A percentile compares a stretch with the other conserved stretches of the same genome.
Evolutionary conservation across 2,329 filamentous ascomycete species (phyloP).

Genomic region (Phaeomoniella chlamydospora): DNA sequence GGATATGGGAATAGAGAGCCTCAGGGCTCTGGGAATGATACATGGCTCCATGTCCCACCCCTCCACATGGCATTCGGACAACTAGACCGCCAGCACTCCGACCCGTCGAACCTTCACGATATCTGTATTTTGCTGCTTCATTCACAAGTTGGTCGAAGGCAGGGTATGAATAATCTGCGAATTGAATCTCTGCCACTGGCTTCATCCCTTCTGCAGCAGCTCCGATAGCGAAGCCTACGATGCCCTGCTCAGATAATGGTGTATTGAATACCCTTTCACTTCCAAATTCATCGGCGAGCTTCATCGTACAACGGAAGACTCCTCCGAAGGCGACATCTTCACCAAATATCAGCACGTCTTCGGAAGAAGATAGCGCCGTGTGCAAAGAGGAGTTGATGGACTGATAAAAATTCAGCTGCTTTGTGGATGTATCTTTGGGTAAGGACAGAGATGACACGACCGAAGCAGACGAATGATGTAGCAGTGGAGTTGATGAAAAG

Average conservation of each 20-base stretch:
- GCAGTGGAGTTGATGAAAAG: constrained; percentile 66
- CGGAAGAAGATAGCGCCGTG: constrained; percentile 67
- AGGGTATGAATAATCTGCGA: constrained; percentile 86
- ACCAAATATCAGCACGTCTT: constrained; percentile 80
- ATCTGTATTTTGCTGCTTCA: constrained; percentile 79
- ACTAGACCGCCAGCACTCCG: constrained; percentile 65
- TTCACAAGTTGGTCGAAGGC: constrained; percentile 92
- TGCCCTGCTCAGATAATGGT: constrained; percentile 83
- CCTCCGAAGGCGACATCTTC: constrained; percentile 96
- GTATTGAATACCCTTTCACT: constrained; percentile 90
- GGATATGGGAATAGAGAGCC: constrained; percentile 74
- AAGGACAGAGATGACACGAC: constrained; percentile 62
- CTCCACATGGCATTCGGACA: constrained; percentile 79
- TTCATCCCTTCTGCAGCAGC: constrained; percentile 82
- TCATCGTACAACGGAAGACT: constrained; percentile 89
- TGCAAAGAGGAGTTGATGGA: constrained; percentile 82
- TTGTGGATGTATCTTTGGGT: constrained; percentile 55
- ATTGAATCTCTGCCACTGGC: constrained; percentile 87
- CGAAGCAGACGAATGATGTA: constrained; percentile 64
- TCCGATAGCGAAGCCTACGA: constrained; percentile 86
- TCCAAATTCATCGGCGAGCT: constrained; percentile 76
- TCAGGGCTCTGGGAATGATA: constrained; percentile 87
- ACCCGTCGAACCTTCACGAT: constrained; percentile 52
- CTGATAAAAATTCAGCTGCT: constrained; percentile 86
- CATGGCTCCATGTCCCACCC: constrained; percentile 75